These are phyloP conservation scores for Acacia acuminata DNA, from an alignment of 306 rosid species.

Conservation along the genomic window DNA sequence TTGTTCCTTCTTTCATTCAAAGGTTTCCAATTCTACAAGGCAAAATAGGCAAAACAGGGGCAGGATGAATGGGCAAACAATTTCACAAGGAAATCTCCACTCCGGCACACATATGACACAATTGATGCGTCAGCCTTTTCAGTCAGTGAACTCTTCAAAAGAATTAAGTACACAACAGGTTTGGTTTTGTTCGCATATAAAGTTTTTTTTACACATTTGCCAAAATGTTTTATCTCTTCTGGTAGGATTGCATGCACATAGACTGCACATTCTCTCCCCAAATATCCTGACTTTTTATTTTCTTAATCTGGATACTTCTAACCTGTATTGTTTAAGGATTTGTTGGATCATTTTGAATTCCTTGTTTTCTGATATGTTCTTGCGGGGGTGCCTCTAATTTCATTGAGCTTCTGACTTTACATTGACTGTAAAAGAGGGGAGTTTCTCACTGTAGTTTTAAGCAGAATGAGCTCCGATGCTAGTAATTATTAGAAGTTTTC, in stretches of 20 bases:
- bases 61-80: constrained; percentile 62
- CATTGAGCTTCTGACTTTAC: too few relatives aligned
- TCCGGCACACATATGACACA: constrained; percentile 42
- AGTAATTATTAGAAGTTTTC: not conserved
- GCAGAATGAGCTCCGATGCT: constrained; percentile 12
- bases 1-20: constrained; percentile 29
- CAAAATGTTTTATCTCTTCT: not conserved
- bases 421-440: not conserved
- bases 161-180: constrained; percentile 73
- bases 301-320: not conserved
- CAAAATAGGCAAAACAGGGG: constrained; percentile 72
- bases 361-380: not conserved
- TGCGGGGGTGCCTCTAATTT: constrained; percentile 9
- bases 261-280: constrained; percentile 23
- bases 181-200: constrained; percentile 9
- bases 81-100: constrained; percentile 51
- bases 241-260: constrained; percentile 16
- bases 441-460: not conserved
- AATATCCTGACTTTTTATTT: not conserved
- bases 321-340: not conserved
- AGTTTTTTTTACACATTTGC: constrained; percentile 7
- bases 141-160: constrained; percentile 42
- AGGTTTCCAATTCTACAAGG: constrained; percentile 64
- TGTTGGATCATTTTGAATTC: not conserved
- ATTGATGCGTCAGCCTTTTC: constrained; percentile 47